Percentiles rank a stretch among this genome's conserved stretches.
Evolutionary conservation across 192 early-diverging fungal genomes (phyloP).

Genomic region (Mortierella alpina): DNA sequence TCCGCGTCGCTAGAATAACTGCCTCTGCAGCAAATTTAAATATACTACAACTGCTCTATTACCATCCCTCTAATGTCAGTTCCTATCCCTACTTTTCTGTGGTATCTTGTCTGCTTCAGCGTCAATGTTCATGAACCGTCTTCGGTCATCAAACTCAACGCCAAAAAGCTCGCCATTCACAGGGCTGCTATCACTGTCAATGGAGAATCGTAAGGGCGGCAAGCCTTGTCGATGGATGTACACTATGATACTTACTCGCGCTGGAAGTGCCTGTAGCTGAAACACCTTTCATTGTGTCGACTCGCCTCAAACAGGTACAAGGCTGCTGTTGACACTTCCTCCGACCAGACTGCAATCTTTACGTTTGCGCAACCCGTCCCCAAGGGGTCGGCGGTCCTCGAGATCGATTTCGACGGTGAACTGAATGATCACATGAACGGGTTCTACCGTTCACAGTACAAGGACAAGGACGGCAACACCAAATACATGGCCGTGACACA

Average conservation of each 20-base stretch:
- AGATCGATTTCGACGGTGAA: conserved; percentile 49
- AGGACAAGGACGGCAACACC: conserved; percentile 60
- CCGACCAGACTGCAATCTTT: conserved; percentile 58
- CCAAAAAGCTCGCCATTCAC: conserved; percentile 27
- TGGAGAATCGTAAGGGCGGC: conserved; percentile 19
- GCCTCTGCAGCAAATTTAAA: background rate
- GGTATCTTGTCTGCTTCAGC: background rate
- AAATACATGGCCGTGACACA: conserved; percentile 80
- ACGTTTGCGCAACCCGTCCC: conserved; percentile 65
- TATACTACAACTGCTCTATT: background rate
- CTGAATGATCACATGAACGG: conserved; percentile 78
- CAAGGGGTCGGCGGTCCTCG: conserved; percentile 41
- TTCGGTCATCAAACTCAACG: conserved; percentile 21
- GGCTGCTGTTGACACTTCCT: conserved; percentile 51
- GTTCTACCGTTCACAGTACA: conserved; percentile 81
- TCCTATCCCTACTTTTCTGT: background rate
- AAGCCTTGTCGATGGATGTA: background rate
- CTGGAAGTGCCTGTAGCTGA: background rate
- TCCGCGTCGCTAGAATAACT: background rate
- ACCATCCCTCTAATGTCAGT: background rate
- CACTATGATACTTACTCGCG: background rate
- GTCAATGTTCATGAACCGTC: conserved; percentile 29
- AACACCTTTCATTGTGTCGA: background rate
- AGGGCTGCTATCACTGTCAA: conserved; percentile 12
- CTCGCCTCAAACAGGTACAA: conserved; percentile 44